Evolutionary conservation across 352 stramenopile species (phyloP), one percentile per base, ranked within the genome.

Genomic region (Phytophthora pluvialis): DNA sequence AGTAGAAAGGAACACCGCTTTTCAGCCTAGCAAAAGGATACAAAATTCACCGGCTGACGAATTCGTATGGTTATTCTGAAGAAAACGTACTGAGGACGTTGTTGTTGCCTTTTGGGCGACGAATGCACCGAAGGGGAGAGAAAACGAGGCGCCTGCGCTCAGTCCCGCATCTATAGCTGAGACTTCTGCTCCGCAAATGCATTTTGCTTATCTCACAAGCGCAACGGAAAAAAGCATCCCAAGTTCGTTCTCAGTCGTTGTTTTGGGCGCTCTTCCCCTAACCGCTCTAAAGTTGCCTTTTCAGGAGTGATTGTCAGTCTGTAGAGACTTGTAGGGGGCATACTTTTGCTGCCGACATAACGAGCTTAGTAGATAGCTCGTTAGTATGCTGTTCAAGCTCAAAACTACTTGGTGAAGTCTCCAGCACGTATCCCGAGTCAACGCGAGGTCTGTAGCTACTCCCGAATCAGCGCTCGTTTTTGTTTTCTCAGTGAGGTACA

Each of bases 291-390:
- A 59, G 26, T 59, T 59, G 57, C 57, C 57, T 46, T 59, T 53
- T 60, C 46, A 53, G 39, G 58, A 66, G 58, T 66, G 48, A 66
- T 60, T 48, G 48, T 66, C 58, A 47, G 1, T 25, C 51, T 47
- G 38, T 5, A 61, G n/a, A 35, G 31, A 11, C 31, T 35, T 35
- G 31, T 35, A 35, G 31, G 7, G 31, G 7, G 31, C 21, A 21
- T 21, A 21, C 21, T 21, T 21, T 21, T 21, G 21, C 21, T 21
- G 21, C 21, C 1, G 21, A 1, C 21, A 21, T 21, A 2, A 21
- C 21, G 21, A 21, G 21, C 21, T 21, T 21, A 21, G 21, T 2
- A 21, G 21, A 21, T 1, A 2, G 21, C 21, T 21, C 21, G 21
- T 21, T 21, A 21, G 21, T 21, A 21, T 21, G 2, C 21, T 21